These are phyloP conservation scores for Fraxinus greggii DNA, from an alignment of 305 asterid genomes.

Conservation along the genomic window DNA sequence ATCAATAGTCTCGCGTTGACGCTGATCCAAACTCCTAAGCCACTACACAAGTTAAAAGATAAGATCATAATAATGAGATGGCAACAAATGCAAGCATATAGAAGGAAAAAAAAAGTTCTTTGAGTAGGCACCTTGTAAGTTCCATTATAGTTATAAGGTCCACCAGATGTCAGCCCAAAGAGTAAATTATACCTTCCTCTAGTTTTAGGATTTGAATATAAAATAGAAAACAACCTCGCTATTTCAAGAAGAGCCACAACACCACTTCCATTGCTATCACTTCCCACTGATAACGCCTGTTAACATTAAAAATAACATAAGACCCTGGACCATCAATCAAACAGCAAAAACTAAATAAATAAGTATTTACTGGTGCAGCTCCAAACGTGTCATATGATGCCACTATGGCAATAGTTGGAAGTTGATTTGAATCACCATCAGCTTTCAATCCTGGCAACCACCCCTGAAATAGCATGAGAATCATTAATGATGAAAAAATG, in stretches of 20 bases:
- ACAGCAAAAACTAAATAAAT: conserved; percentile 7
- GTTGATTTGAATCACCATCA: conserved; percentile 80
- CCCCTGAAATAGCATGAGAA: conserved; percentile 32
- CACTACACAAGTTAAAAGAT: conserved; percentile 49
- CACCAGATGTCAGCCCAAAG: conserved; percentile 89
- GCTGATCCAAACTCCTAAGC: conserved; percentile 94
- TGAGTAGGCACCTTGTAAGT: conserved; percentile 65
- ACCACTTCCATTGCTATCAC: conserved; percentile 98
- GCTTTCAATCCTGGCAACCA: conserved; percentile 53
- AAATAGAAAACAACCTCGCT: conserved; percentile 84
- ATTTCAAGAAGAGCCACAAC: conserved; percentile 89
- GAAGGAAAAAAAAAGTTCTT: conserved; percentile 1
- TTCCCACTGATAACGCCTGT: conserved; percentile 90
- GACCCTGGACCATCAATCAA: conserved; percentile 11
- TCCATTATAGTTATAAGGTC: conserved; percentile 95
- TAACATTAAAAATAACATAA: conserved; percentile 31
- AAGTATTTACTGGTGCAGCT: conserved; percentile 69
- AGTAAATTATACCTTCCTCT: conserved; percentile 91
- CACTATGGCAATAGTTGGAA: conserved; percentile 85
- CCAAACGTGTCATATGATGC: conserved; percentile 59
- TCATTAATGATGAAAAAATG: background rate
- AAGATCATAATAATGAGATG: conserved; percentile 30
- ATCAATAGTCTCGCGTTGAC: conserved; percentile 89
- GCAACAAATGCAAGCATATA: background rate
- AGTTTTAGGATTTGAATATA: conserved; percentile 88